Conservation (phyloP, 495 filamentous ascomycete species). For the Bathelium albidoporum region DNA sequence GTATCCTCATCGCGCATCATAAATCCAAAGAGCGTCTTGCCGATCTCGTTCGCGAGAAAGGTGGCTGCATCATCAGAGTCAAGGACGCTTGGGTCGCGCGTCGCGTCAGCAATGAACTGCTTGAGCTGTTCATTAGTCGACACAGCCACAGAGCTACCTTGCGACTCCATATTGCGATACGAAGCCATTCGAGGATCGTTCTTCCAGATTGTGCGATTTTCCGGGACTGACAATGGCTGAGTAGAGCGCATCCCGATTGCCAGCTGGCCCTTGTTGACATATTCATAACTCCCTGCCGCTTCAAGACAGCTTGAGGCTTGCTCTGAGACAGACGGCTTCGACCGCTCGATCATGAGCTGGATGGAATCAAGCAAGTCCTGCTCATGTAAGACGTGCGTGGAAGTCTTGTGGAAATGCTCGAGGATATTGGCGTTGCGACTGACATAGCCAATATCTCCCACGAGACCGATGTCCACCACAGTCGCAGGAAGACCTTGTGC, state of each 20-base stretch:
- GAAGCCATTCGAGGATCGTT: not conserved
- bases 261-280: not conserved
- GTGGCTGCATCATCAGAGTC: not conserved
- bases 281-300: not conserved
- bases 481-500: constrained; percentile 6
- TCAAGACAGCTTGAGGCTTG: not conserved
- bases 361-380: not conserved
- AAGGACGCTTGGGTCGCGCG: not conserved
- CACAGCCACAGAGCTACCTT: not conserved
- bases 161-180: not conserved
- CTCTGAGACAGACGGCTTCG: not conserved
- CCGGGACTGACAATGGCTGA: not conserved
- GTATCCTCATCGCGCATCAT: not conserved
- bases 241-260: not conserved
- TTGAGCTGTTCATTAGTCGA: not conserved
- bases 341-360: not conserved
- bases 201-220: not conserved
- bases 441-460: constrained; percentile 12
- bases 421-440: not conserved
- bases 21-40: not conserved
- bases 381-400: not conserved
- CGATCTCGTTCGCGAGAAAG: not conserved
- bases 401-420: not conserved
- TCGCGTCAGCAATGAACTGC: not conserved
- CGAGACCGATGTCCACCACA: constrained; percentile 7